Evolutionary conservation across 306 rosid genomes (phyloP).

Genomic region (Geum urbanum): DNA sequence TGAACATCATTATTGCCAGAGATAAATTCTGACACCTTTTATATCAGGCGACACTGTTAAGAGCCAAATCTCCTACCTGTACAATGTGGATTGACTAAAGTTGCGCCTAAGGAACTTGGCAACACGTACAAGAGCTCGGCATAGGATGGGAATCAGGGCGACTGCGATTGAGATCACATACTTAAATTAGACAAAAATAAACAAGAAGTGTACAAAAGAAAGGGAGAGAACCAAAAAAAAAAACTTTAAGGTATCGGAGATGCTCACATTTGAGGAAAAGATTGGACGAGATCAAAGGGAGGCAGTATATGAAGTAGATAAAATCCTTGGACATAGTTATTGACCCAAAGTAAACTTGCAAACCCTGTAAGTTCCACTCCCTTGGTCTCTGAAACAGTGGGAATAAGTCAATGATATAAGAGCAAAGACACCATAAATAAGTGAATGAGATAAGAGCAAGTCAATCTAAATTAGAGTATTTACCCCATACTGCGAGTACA

Average conservation of each 20-base stretch:
- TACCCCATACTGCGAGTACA: constrained; percentile 84
- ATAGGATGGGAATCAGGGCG: constrained; percentile 82
- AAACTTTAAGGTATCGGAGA: constrained; percentile 19
- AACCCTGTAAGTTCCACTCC: constrained; percentile 83
- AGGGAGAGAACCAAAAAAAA: background rate
- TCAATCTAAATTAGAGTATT: constrained; percentile 17
- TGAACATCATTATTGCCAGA: background rate
- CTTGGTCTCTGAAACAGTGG: constrained; percentile 71
- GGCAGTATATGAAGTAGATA: constrained; percentile 76
- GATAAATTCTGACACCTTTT: background rate
- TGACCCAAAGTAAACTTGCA: constrained; percentile 83
- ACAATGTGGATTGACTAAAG: constrained; percentile 77
- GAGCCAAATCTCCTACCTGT: constrained; percentile 57
- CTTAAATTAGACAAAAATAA: constrained; percentile 19
- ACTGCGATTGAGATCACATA: constrained; percentile 51
- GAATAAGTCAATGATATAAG: constrained; percentile 17
- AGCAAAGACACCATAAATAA: constrained; percentile 18
- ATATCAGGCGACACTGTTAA: constrained; percentile 13
- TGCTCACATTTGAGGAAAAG: constrained; percentile 80
- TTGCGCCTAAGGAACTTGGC: constrained; percentile 93
- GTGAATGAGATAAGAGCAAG: background rate
- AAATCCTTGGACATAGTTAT: constrained; percentile 74
- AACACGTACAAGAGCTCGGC: constrained; percentile 79
- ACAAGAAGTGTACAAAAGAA: background rate
- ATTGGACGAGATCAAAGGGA: constrained; percentile 70